phyloP scores from a whole-genome alignment of 768 basidiomycete species.

The Podaxis rugospora region DNA sequence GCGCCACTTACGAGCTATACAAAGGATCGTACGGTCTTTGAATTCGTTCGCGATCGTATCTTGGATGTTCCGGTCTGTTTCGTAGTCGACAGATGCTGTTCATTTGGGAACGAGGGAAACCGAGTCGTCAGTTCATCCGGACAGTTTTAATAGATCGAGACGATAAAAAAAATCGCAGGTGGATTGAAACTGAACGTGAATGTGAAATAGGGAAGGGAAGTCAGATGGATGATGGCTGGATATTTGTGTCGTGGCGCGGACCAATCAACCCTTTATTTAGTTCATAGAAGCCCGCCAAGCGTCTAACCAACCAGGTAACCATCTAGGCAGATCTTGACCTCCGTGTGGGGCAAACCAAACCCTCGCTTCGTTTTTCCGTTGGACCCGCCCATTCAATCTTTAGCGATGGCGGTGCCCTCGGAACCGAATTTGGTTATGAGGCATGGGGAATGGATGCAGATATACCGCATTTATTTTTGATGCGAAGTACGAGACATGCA shows the following conservation, averaged over 20 bases:
- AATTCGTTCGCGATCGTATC: constrained; percentile 85
- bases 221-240: neutral
- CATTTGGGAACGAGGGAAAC: neutral
- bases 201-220: neutral
- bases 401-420: neutral
- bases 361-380: neutral
- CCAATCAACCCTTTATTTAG: neutral
- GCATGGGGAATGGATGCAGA: neutral
- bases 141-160: neutral
- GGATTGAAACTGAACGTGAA: neutral
- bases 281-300: neutral
- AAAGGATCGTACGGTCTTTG: constrained; percentile 77
- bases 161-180: neutral
- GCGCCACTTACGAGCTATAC: constrained; percentile 70
- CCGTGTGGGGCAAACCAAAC: neutral
- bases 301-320: neutral
- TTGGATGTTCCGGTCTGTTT: constrained; percentile 89
- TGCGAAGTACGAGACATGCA: neutral
- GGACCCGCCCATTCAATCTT: neutral
- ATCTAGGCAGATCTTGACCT: neutral
- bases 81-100: constrained; percentile 80
- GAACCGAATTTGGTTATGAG: neutral
- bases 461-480: neutral
- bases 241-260: neutral
- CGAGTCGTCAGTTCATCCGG: neutral